A percentile compares a stretch with the other conserved stretches of the same genome.
Evolutionary conservation across 2,329 filamentous ascomycete species (phyloP).

Genomic region (Phialophora chinensis): DNA sequence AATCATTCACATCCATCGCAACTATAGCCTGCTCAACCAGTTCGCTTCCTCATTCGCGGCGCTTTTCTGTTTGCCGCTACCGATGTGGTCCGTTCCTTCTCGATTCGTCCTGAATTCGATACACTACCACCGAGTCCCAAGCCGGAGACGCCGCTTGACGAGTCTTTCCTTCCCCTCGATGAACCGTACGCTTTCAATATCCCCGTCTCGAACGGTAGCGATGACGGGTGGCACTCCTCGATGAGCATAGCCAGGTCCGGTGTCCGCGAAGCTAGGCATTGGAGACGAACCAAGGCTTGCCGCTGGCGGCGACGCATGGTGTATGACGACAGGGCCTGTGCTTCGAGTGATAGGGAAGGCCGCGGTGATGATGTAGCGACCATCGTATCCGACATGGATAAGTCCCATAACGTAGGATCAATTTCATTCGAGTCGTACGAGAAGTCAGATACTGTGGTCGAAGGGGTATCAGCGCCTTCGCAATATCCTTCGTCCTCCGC

Average conservation of each 20-base stretch:
- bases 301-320: conserved; percentile 37
- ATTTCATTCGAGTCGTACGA: conserved; percentile 33
- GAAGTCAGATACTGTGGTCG: conserved; percentile 32
- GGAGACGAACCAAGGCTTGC: conserved; percentile 39
- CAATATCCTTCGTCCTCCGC: conserved; percentile 38
- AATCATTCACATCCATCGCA: conserved; percentile 1
- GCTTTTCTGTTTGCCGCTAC: conserved; percentile 28
- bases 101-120: conserved; percentile 29
- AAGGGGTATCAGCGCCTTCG: conserved; percentile 38
- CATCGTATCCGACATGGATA: conserved; percentile 38
- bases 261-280: conserved; percentile 38
- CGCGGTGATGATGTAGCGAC: conserved; percentile 37
- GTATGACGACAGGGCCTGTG: conserved; percentile 38
- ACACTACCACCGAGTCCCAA: background rate
- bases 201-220: conserved; percentile 35
- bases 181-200: conserved; percentile 22
- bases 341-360: conserved; percentile 39
- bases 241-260: conserved; percentile 41
- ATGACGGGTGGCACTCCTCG: conserved; percentile 41
- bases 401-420: conserved; percentile 38
- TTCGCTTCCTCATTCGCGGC: conserved; percentile 37
- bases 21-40: conserved; percentile 12
- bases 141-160: conserved; percentile 25
- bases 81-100: conserved; percentile 33
- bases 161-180: conserved; percentile 28